Conservation (phyloP, 345 rosid genomes). For the Citrus glauca region DNA sequence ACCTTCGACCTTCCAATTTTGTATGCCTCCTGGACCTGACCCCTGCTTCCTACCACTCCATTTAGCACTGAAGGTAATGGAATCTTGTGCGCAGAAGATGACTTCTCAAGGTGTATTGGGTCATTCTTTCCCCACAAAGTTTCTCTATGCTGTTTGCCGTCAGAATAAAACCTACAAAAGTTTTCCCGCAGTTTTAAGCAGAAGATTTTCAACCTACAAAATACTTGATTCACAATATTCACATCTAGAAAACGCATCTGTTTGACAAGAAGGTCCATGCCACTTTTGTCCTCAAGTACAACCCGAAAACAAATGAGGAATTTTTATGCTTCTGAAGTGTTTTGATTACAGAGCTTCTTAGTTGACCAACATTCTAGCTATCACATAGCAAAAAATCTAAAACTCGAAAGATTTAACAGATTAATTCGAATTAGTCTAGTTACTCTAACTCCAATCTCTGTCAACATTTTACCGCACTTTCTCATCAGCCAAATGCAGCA, state of each 20-base stretch:
- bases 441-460: not conserved
- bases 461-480: not conserved
- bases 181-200: not conserved
- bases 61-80: conserved; percentile 50
- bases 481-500: conserved; percentile 9
- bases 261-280: not conserved
- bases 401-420: not conserved
- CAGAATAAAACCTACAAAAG: conserved; percentile 64
- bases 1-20: conserved; percentile 40
- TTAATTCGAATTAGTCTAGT: not conserved
- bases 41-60: conserved; percentile 40
- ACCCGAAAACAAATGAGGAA: not conserved
- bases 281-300: not conserved
- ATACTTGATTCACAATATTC: not conserved
- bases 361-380: not conserved
- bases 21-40: conserved; percentile 37
- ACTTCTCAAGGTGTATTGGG: conserved; percentile 38
- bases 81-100: conserved; percentile 37
- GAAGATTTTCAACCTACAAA: not conserved
- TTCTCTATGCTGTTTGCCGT: conserved; percentile 46
- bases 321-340: not conserved
- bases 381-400: not conserved
- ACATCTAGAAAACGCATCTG: not conserved
- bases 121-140: conserved; percentile 42
- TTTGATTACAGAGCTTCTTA: too few species aligned